Conservation (phyloP, 805 yeast species). For the Saccharomycopsis fermentans region DNA sequence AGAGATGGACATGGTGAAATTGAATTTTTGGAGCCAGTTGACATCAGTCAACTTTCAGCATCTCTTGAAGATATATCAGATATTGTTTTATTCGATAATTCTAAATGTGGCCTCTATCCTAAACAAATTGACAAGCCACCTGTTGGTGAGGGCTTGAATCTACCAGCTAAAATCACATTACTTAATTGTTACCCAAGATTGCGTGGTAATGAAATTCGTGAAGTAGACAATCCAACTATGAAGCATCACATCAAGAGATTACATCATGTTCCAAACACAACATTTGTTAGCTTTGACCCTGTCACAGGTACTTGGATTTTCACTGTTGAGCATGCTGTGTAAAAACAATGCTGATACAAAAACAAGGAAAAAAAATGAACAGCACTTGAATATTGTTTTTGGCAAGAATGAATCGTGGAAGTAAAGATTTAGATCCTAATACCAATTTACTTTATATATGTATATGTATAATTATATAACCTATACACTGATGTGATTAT, state of each 20-base stretch:
- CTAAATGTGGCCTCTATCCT: slow-evolving; percentile 64
- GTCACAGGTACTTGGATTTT: slow-evolving; percentile 65
- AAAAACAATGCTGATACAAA: not conserved
- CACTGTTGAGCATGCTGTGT: slow-evolving; percentile 29
- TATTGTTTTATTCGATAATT: slow-evolving; percentile 48
- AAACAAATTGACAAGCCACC: slow-evolving; percentile 50
- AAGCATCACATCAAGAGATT: slow-evolving; percentile 59
- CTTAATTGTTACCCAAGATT: slow-evolving; percentile 76
- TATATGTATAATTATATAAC: too few species aligned
- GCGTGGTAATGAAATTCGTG: slow-evolving; percentile 61
- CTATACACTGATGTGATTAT: too few species aligned
- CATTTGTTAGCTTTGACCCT: slow-evolving; percentile 70
- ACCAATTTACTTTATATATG: too few species aligned
- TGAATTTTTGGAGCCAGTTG: slow-evolving; percentile 73
- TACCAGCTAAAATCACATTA: slow-evolving; percentile 61
- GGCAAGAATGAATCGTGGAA: too few species aligned
- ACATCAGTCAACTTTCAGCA: slow-evolving; percentile 52
- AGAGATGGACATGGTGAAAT: slow-evolving; percentile 68
- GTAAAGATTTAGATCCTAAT: too few species aligned
- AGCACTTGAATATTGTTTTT: too few species aligned
- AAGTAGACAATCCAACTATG: slow-evolving; percentile 64
- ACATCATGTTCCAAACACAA: slow-evolving; percentile 45
- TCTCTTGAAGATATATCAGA: slow-evolving; percentile 57
- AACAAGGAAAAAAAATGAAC: too few species aligned
- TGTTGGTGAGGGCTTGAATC: slow-evolving; percentile 73